Base-by-base conservation (phyloP, 2,329 filamentous ascomycete genomes). In the Penicillium sp. region DNA sequence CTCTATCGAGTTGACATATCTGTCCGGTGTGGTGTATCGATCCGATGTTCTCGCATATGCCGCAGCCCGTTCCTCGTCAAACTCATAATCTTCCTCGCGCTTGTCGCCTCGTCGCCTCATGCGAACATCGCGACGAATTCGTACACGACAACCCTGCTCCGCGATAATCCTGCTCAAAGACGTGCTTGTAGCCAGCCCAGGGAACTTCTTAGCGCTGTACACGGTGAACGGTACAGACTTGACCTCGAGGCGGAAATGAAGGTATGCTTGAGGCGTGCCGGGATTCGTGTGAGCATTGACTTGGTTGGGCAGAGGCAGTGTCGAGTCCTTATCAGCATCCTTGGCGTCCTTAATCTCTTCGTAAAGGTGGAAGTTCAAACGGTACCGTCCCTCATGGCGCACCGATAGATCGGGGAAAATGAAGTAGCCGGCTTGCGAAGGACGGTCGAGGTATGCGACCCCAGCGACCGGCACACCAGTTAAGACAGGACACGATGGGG, bases 151-250 rank as follows among this genome's bases (percentile, higher is more conserved):
- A 54, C 94, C 94, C 75, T 99, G 94, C 73, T 99, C 93, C 16
- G 93, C 92, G 41, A 99, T 92, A 34, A 90, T 88, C 58, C 92
- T 88, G 75, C 92, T 97, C 46, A 97, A 80, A 11, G 83, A 79
- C 0, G 94, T 99, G 77, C 92, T 97, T 72, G 94, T 90, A 42
- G 89, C 88, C 55, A 97, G 79, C 16, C 93, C 94, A 14, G 94
- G 94, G 77, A 99, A 99, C 78, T 97, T 97, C 86, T 97, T 99
- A 48, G 94, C 94, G 65, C 92, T 97, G 78, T 83, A 97, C 40
- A 97, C 94, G 45, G 85, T 87, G 72, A 99, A 97, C 0, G 90
- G 86, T 11, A 82, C 77, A 0, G 94, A 96, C 79, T 93, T 92
- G 66, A 97, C 89, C 72, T 96, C 91, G 76, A 97, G 84, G 50